These are phyloP conservation scores for Talaromyces trachyspermus DNA, from an alignment of 495 filamentous ascomycete genomes.

Conservation along the genomic window DNA sequence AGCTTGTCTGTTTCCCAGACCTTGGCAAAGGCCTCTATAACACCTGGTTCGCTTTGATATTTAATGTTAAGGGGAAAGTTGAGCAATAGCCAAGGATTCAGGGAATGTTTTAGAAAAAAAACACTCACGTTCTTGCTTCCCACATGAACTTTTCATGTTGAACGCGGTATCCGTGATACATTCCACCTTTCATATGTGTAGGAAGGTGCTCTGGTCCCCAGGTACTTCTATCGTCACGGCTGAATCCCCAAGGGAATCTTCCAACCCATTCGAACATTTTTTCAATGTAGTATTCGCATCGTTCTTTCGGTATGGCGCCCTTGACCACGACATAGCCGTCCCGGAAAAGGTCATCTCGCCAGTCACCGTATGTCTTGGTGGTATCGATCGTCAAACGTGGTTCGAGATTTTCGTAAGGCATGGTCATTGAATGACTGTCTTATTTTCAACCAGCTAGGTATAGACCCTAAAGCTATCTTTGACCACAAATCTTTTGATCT, in stretches of 20 bases:
- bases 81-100: no score
- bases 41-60: slow-evolving; percentile 25
- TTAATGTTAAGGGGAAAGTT: background rate
- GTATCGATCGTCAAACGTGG: no score
- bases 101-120: no score
- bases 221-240: slow-evolving; percentile 27
- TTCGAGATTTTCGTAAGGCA: no score
- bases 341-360: slow-evolving; percentile 30
- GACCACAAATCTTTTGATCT: no score
- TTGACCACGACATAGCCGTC: slow-evolving; percentile 30
- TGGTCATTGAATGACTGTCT: no score
- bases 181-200: slow-evolving; percentile 28
- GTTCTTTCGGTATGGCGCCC: slow-evolving; percentile 21
- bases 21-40: slow-evolving; percentile 31
- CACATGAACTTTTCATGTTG: no score
- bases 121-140: no score
- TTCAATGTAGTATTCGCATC: slow-evolving; percentile 24
- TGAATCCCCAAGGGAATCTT: slow-evolving; percentile 31
- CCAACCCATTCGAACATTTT: slow-evolving; percentile 33
- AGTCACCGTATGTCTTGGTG: slow-evolving; percentile 37
- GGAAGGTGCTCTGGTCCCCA: slow-evolving; percentile 34
- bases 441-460: no score
- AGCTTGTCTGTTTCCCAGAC: slow-evolving; percentile 36
- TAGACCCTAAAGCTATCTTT: no score
- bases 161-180: background rate